A percentile compares a stretch with the other conserved stretches of the same genome.
Conservation (phyloP, 2,329 filamentous ascomycete species). For the Fusarium udum region DNA sequence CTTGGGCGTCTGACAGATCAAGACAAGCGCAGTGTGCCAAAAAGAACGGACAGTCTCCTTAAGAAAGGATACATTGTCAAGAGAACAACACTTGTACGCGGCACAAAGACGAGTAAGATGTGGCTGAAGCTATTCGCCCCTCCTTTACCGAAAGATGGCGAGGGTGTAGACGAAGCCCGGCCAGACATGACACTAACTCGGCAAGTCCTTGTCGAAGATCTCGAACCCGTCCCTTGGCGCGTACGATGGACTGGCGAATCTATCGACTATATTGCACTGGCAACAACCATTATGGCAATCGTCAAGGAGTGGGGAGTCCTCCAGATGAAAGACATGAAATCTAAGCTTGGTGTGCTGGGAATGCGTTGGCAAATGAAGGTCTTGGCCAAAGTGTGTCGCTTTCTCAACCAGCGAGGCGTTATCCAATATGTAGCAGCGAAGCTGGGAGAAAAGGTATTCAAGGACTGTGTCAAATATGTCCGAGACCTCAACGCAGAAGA, state of each 20-base stretch:
- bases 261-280: constrained; percentile 67
- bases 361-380: constrained; percentile 69
- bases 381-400: constrained; percentile 66
- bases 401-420: constrained; percentile 64
- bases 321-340: constrained; percentile 65
- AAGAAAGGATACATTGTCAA: constrained; percentile 71
- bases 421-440: constrained; percentile 67
- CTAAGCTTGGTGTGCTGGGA: constrained; percentile 65
- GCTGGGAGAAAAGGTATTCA: constrained; percentile 64
- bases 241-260: constrained; percentile 65
- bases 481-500: constrained; percentile 65
- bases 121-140: constrained; percentile 67
- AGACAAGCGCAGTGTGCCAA: constrained; percentile 71
- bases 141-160: constrained; percentile 50
- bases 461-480: constrained; percentile 69
- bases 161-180: constrained; percentile 37
- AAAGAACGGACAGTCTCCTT: constrained; percentile 66
- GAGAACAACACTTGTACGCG: constrained; percentile 65
- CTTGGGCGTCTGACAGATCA: constrained; percentile 66
- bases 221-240: constrained; percentile 66
- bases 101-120: constrained; percentile 70
- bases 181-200: constrained; percentile 52
- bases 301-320: constrained; percentile 67
- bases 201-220: constrained; percentile 53
- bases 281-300: constrained; percentile 65